Percentiles rank a stretch among this genome's conserved stretches.
Conservation (phyloP, 345 rosid genomes). For the Camelina neglecta region DNA sequence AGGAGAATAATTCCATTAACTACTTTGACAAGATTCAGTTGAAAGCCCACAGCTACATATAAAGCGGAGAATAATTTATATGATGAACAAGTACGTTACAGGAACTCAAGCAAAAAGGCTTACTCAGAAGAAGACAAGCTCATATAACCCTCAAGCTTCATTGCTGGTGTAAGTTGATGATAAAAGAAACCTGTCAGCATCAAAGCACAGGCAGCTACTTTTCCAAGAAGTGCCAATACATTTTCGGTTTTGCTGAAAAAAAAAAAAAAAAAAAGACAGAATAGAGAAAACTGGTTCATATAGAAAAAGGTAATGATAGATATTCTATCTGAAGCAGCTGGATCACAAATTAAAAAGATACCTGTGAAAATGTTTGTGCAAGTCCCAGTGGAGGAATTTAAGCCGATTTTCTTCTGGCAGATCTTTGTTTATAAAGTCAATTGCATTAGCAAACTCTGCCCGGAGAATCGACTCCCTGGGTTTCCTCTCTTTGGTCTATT, state of each 20-base stretch:
- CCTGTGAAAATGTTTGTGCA: slow-evolving; percentile 84
- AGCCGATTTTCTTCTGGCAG: slow-evolving; percentile 76
- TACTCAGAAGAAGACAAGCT: slow-evolving; percentile 66
- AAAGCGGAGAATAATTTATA: background rate
- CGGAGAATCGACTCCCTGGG: slow-evolving; percentile 97
- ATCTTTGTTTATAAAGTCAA: slow-evolving; percentile 86
- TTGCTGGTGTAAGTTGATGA: slow-evolving; percentile 70
- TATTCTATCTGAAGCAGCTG: slow-evolving; percentile 19
- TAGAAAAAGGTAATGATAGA: background rate
- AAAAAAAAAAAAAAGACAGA: background rate
- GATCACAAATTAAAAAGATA: slow-evolving; percentile 36
- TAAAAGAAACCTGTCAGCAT: slow-evolving; percentile 88
- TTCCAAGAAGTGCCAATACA: slow-evolving; percentile 76
- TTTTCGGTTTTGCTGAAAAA: slow-evolving; percentile 78
- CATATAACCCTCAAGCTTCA: slow-evolving; percentile 56
- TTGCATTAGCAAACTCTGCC: slow-evolving; percentile 95
- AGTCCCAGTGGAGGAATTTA: slow-evolving; percentile 61
- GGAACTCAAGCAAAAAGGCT: slow-evolving; percentile 43
- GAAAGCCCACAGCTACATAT: background rate
- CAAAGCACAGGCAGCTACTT: slow-evolving; percentile 81
- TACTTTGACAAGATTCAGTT: slow-evolving; percentile 24
- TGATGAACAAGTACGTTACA: slow-evolving; percentile 11
- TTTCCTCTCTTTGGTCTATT: slow-evolving; percentile 49
- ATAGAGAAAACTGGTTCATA: slow-evolving; percentile 24
- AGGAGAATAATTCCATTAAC: slow-evolving; percentile 20